Percentiles rank a stretch among this genome's conserved stretches.
Evolutionary conservation across 352 stramenopile species (phyloP).

Genomic region (Aphanomyces euteiches): DNA sequence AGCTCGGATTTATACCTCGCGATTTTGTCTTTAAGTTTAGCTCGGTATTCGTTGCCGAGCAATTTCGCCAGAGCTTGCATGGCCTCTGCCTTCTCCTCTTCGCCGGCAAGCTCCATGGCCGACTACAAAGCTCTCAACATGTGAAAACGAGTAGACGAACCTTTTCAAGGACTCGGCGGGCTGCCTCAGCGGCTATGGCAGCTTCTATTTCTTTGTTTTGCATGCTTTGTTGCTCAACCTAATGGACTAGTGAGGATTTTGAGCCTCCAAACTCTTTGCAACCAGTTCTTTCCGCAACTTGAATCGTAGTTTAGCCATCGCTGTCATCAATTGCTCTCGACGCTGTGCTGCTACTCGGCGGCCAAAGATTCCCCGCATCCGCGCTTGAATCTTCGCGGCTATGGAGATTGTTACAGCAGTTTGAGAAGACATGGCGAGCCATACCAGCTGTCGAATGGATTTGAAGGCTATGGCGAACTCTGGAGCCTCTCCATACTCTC

Average conservation of each 20-base stretch:
- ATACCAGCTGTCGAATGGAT: neutral
- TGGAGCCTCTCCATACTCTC: conserved; percentile 2
- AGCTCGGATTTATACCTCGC: neutral
- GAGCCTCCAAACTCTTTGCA: neutral
- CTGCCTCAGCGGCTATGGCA: conserved; percentile 4
- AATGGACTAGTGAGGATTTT: neutral
- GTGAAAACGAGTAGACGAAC: neutral
- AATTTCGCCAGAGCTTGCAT: conserved; percentile 23
- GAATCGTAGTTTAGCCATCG: conserved; percentile 18
- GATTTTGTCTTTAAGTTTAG: conserved; percentile 13
- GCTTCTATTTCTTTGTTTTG: neutral
- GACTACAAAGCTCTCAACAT: too few species aligned
- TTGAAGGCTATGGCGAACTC: neutral
- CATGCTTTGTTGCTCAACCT: conserved; percentile 3
- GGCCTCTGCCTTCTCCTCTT: conserved; percentile 3
- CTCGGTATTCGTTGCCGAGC: conserved; percentile 22
- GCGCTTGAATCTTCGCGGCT: neutral
- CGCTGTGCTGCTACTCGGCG: neutral
- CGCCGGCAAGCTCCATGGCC: neutral
- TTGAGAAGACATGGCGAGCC: neutral
- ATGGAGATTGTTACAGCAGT: neutral
- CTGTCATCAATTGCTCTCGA: neutral
- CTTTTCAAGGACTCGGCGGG: conserved; percentile 1
- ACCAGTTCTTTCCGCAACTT: conserved; percentile 25
- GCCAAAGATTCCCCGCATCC: neutral